Conservation (phyloP, 1,139 yeast genomes). For the Blastobotrys proliferans region DNA sequence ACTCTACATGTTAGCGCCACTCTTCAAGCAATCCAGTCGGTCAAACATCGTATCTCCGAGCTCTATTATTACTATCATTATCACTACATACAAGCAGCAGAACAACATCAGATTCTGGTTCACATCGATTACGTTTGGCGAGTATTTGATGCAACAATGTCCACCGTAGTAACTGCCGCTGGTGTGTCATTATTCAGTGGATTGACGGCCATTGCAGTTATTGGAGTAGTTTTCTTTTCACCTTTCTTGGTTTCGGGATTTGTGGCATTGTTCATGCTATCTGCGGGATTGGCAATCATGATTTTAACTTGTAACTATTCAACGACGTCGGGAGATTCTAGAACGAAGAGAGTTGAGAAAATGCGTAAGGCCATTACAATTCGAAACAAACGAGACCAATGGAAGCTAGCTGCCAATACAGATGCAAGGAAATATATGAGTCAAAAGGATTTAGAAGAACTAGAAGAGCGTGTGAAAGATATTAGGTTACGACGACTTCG, state of each 20-base stretch:
- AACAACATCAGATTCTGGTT: no score
- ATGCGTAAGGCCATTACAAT: conserved; percentile 5
- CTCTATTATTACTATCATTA: not conserved
- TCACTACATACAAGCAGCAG: no score
- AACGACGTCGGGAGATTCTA: not conserved
- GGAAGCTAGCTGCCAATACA: conserved; percentile 10
- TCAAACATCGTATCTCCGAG: not conserved
- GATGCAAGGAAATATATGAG: conserved; percentile 12
- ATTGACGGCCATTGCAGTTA: conserved; percentile 12
- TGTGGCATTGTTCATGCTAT: conserved; percentile 16
- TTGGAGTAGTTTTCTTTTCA: conserved; percentile 15
- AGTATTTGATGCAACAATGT: conserved; percentile 12
- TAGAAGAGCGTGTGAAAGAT: conserved; percentile 7
- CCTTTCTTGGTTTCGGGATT: conserved; percentile 20
- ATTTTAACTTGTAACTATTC: conserved; percentile 1
- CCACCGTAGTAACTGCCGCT: conserved; percentile 17
- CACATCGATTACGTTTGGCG: no score
- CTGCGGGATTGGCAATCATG: conserved; percentile 16
- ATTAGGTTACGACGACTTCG: conserved; percentile 4
- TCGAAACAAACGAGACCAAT: conserved; percentile 12
- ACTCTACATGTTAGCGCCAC: no score
- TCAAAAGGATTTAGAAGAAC: conserved; percentile 9
- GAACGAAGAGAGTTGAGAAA: not conserved
- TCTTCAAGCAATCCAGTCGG: no score
- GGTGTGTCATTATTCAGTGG: conserved; percentile 15